These are phyloP conservation scores for Phytophthora gonapodyides DNA, from an alignment of 352 stramenopile genomes.

Conservation along the genomic window DNA sequence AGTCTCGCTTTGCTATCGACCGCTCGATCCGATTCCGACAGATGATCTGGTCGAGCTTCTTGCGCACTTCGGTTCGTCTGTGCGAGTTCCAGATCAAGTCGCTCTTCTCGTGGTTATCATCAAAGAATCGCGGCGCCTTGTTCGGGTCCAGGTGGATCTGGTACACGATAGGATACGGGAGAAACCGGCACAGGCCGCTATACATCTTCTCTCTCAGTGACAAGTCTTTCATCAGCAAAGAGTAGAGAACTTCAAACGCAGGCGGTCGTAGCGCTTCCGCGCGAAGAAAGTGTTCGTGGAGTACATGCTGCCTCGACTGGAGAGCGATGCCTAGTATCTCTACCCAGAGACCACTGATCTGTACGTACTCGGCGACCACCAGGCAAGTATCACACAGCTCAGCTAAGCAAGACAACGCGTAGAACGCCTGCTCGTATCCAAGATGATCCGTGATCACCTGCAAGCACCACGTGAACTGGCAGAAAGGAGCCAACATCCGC, in stretches of 20 bases:
- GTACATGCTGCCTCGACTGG: slow-evolving; percentile 77
- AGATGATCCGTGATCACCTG: slow-evolving; percentile 86
- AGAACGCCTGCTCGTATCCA: slow-evolving; percentile 79
- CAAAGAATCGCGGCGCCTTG: slow-evolving; percentile 74
- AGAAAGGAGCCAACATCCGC: slow-evolving; percentile 75
- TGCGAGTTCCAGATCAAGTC: slow-evolving; percentile 87
- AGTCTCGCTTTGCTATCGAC: slow-evolving; percentile 76
- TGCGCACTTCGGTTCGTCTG: slow-evolving; percentile 71
- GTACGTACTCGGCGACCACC: slow-evolving; percentile 75
- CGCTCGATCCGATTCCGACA: slow-evolving; percentile 76
- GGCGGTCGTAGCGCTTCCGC: slow-evolving; percentile 75
- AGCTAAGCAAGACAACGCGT: slow-evolving; percentile 74
- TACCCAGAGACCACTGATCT: slow-evolving; percentile 75
- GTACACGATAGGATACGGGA: slow-evolving; percentile 84
- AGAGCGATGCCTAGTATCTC: slow-evolving; percentile 81
- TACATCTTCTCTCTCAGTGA: slow-evolving; percentile 75
- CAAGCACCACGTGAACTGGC: slow-evolving; percentile 77
- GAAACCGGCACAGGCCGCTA: slow-evolving; percentile 66
- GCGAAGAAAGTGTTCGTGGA: slow-evolving; percentile 81
- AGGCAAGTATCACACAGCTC: slow-evolving; percentile 81
- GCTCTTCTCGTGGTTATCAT: slow-evolving; percentile 85
- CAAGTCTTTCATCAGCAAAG: slow-evolving; percentile 75
- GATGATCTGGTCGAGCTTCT: slow-evolving; percentile 79
- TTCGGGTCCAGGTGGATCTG: slow-evolving; percentile 82
- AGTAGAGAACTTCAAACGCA: slow-evolving; percentile 84